Evolutionary conservation across 2,329 filamentous ascomycete genomes (phyloP).

Genomic region (Aurifilum marmelostoma): DNA sequence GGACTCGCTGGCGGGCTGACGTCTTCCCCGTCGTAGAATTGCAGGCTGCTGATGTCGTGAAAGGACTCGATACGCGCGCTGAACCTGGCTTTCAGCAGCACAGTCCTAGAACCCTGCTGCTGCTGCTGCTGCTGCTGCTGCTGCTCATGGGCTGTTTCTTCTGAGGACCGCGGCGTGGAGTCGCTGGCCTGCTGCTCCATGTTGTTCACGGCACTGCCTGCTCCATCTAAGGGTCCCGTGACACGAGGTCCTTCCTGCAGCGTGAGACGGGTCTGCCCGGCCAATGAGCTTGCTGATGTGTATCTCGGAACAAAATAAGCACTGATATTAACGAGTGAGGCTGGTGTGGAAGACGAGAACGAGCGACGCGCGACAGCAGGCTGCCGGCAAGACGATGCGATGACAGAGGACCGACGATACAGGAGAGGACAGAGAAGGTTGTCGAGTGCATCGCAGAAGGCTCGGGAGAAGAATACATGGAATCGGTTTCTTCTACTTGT

Average conservation of each 20-base stretch:
- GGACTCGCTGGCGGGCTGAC: slow-evolving; percentile 18
- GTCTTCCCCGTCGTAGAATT: slow-evolving; percentile 56
- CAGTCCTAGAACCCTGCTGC: no score
- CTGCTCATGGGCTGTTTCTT: background rate
- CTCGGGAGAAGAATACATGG: background rate
- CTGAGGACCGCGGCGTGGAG: background rate
- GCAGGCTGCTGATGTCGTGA: slow-evolving; percentile 38
- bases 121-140: no score
- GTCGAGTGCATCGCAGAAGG: background rate
- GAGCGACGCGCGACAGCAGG: background rate
- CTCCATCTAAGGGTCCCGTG: background rate
- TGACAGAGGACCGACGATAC: background rate
- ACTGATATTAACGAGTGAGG: background rate
- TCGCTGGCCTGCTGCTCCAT: slow-evolving; percentile 12
- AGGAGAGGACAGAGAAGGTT: background rate
- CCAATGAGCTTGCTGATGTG: background rate
- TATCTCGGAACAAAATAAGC: background rate
- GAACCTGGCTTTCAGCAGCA: background rate
- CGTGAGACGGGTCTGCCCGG: background rate
- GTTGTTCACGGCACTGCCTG: background rate
- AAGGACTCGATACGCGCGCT: slow-evolving; percentile 36
- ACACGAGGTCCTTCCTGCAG: background rate
- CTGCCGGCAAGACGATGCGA: background rate
- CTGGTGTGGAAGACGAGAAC: background rate
- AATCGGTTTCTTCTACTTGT: background rate